Percentiles rank a stretch among this genome's conserved stretches.
These are phyloP conservation scores for Alternaria ventricosa DNA, from an alignment of 2,329 filamentous ascomycete species.

Conservation along the genomic window DNA sequence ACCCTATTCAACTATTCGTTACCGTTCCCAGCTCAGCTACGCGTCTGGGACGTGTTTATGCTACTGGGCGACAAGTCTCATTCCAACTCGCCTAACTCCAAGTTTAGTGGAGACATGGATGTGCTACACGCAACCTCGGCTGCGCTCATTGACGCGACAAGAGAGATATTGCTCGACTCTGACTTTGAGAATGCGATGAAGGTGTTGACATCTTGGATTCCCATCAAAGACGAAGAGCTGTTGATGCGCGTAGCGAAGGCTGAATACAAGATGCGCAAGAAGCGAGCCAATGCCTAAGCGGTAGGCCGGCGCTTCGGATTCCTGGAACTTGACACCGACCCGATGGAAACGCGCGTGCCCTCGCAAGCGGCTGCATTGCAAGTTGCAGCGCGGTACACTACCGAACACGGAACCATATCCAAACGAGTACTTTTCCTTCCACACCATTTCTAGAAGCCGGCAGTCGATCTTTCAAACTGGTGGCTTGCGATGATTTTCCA, in stretches of 20 bases:
- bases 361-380: slow-evolving; percentile 9
- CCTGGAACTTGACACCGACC: slow-evolving; percentile 5
- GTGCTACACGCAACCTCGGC: slow-evolving; percentile 89
- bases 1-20: slow-evolving; percentile 98
- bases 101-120: slow-evolving; percentile 71
- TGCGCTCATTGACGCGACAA: slow-evolving; percentile 87
- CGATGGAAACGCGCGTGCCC: slow-evolving; percentile 13
- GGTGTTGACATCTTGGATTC: slow-evolving; percentile 89
- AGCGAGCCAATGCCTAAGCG: slow-evolving; percentile 48
- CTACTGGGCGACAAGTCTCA: slow-evolving; percentile 76
- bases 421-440: slow-evolving; percentile 20
- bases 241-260: slow-evolving; percentile 88
- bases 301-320: slow-evolving; percentile 19
- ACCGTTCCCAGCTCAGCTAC: slow-evolving; percentile 89
- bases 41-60: slow-evolving; percentile 98
- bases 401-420: slow-evolving; percentile 20
- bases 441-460: slow-evolving; percentile 36
- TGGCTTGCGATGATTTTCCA: slow-evolving; percentile 35
- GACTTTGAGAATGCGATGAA: slow-evolving; percentile 99
- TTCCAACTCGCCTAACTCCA: slow-evolving; percentile 47
- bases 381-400: slow-evolving; percentile 16
- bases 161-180: slow-evolving; percentile 85
- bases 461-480: slow-evolving; percentile 41
- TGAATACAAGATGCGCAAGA: slow-evolving; percentile 78
- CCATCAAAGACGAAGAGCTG: slow-evolving; percentile 90